Evolutionary conservation across 164 flowering plant species (phyloP).

Genomic region (Magnolia changhungtana): DNA sequence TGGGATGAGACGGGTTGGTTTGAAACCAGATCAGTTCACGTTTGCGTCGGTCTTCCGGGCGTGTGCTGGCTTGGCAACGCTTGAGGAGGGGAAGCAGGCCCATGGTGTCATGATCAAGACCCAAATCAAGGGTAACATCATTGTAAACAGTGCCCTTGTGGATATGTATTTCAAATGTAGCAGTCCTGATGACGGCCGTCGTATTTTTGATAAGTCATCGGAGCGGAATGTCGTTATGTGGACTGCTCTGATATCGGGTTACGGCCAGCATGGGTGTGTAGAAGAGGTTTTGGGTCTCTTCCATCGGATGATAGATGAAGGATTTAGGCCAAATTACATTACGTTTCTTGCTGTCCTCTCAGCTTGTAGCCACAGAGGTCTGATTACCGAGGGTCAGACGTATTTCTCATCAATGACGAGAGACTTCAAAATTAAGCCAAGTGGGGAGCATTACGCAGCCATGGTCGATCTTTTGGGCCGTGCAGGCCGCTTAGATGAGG

Average conservation of each 20-base stretch:
- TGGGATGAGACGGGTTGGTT: constrained; percentile 51
- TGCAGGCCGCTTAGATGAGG: constrained; percentile 67
- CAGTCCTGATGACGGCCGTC: constrained; percentile 45
- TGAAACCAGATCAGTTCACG: constrained; percentile 69
- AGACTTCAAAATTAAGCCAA: constrained; percentile 59
- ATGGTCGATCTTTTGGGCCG: constrained; percentile 79
- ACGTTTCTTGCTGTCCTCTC: constrained; percentile 72
- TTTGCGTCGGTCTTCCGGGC: constrained; percentile 77
- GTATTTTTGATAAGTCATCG: constrained; percentile 42
- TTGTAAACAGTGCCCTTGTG: constrained; percentile 69
- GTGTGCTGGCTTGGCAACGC: constrained; percentile 54
- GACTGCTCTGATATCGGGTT: constrained; percentile 69
- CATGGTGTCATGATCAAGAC: constrained; percentile 66
- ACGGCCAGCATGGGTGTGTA: constrained; percentile 63
- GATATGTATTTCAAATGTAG: constrained; percentile 89
- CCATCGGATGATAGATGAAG: constrained; percentile 53
- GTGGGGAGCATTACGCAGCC: constrained; percentile 65
- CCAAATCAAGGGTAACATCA: constrained; percentile 46
- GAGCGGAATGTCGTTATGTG: constrained; percentile 69
- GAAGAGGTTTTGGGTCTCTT: constrained; percentile 55
- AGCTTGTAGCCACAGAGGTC: constrained; percentile 78
- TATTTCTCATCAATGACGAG: constrained; percentile 58
- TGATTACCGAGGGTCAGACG: constrained; percentile 50
- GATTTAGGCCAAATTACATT: constrained; percentile 62
- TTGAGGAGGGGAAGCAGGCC: constrained; percentile 62